Base-by-base conservation (phyloP, 1,284 basidiomycete genomes). In the Porogramme epimiltina region DNA sequence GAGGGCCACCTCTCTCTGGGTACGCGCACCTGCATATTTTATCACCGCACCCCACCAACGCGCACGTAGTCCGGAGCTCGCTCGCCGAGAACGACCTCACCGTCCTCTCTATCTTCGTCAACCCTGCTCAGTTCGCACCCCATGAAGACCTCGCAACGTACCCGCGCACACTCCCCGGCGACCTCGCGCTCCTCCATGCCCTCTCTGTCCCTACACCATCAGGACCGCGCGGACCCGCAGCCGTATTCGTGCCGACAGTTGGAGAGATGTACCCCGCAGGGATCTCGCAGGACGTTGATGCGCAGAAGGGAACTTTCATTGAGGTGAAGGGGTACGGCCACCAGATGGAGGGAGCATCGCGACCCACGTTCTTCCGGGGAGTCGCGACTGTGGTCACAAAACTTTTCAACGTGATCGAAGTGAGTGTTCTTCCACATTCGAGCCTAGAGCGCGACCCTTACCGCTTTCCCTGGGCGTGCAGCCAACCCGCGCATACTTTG, bases 71-170 rank as follows among this genome's bases (percentile, higher is more conserved):
- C 16, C 75, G 76, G 51, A 75, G 79, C 47, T 95, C 92, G 0
- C 76, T 98, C 4, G 68, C 72, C 0, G 82, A 88, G 51, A 94
- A 95, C 65, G 90, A 95, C 55, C 71, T 89, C 40, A 98, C 96
- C 0, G 86, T 98, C 56, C 78, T 98, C 54, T 98, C 95, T 13
- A 93, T 99, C 61, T 99, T 98, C 70, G 95, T 98, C 52, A 98
- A 99, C 68, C 97, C 97, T 0, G 91, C 95, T 9, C 95, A 99
- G 73, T 99, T 99, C 62, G 93, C 95, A 0, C 95, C 94, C 0
- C 87, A 93, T 59, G 97, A 99, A 73, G 97, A 98, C 68, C 83
- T 98, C 1, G 80, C 82, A 11, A 86, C 86, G 2, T 99, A 99
- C 70, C 96, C 96, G 0, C 86, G 94, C 34, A 97, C 94, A 0